Base-by-base conservation (phyloP, 805 yeast species). In the Millerozyma acaciae region DNA sequence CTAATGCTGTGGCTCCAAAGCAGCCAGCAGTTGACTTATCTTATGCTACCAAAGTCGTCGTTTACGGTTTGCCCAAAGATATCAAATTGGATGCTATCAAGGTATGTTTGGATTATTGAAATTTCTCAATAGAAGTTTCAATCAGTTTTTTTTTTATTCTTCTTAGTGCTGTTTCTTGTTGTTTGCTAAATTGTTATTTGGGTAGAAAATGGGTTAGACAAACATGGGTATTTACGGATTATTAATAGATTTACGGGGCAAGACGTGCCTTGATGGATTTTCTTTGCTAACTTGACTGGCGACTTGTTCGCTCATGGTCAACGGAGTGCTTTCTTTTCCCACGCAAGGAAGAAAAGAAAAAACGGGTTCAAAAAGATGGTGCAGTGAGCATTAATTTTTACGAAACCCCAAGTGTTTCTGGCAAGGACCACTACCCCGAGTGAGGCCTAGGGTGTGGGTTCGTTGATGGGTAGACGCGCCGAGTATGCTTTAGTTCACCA, bases 1-100 rank as follows among this genome's bases (percentile, higher is more conserved):
- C 55, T 22, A 42, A 47, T 13, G 38, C 40, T 23, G 47, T 43
- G 15, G 48, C 49, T 16, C 30, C 31, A 9, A 30, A 33, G 26
- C 29, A n/a, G 31, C 42, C 51, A 6, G 41, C 55, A 27, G 51
- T 65, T 51, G 77, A 75, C 51, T 60, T 64, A 37, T 60, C 76
- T 27, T 71, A 73, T 43, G 84, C 94, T 38, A 79, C 83, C 42
- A 89, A 84, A 60, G 94, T 87, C 37, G 79, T 84, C 53, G 93
- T 88, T 37, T 79, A 85, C 53, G 85, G 85, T 52, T 71, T 85
- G 64, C 93, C 96, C 62, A 77, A 73, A 58, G 96, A 88, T 68
- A 81, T 88, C 61, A 80, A 81, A 60, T 82, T 79, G 58, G 83
- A 78, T 48, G 82, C 87, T 56, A 79, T 86, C 55, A 84, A 78